phyloP scores from a whole-genome alignment of 345 rosid species.

The Combretum micranthum region DNA sequence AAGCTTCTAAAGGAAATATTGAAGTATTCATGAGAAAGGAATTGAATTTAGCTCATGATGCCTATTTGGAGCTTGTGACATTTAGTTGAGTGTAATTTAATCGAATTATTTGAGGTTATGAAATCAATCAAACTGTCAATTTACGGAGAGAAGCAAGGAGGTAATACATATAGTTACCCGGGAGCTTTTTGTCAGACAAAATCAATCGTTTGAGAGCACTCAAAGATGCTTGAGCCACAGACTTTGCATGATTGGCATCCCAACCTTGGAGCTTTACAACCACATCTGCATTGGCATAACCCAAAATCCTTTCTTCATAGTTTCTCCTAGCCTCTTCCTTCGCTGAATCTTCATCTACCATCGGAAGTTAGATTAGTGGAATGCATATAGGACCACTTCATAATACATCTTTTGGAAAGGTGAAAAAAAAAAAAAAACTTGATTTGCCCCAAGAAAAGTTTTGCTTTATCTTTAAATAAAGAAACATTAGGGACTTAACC shows the following conservation, averaged over 20 bases:
- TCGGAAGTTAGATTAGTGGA: not conserved
- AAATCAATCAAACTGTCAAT: not conserved
- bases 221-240: slow-evolving; percentile 76
- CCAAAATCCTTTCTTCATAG: slow-evolving; percentile 38
- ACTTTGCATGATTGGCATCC: slow-evolving; percentile 65
- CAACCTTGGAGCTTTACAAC: slow-evolving; percentile 89
- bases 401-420: rapidly evolving
- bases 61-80: too few species aligned
- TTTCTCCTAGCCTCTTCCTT: slow-evolving; percentile 66
- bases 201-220: slow-evolving; percentile 78
- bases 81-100: not conserved
- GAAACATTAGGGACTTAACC: too few species aligned
- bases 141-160: not conserved
- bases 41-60: too few species aligned
- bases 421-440: not conserved
- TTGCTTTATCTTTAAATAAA: too few species aligned
- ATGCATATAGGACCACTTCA: not conserved
- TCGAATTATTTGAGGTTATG: not conserved
- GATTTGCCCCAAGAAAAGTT: too few species aligned
- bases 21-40: too few species aligned
- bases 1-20: too few species aligned
- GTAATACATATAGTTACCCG: slow-evolving; percentile 36
- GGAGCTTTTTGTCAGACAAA: slow-evolving; percentile 68
- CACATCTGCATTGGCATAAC: slow-evolving; percentile 79
- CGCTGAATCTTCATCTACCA: slow-evolving; percentile 66